Evolutionary conservation across 1,139 yeast genomes (phyloP), one percentile per base, ranked within the genome.

Genomic region (Pichia sp.): DNA sequence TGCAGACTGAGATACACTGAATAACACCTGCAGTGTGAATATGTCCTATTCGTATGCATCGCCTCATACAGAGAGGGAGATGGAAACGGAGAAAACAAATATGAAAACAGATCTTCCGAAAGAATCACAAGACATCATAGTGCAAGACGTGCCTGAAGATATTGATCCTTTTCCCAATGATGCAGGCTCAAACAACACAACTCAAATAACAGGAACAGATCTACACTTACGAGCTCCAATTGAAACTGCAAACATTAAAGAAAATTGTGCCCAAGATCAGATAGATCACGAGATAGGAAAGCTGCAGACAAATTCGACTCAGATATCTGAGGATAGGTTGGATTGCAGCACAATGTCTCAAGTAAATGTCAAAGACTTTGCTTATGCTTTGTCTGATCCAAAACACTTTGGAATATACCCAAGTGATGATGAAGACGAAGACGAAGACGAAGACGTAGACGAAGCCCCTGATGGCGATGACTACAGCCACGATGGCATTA

Each of bases 321-420:
- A 36, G 41, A 10, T n/a, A 4, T 38, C 41, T 2, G 41, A 36
- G n/a, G 41, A 36, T 15, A 36, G 16, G 16, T 36, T 36, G 41
- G 41, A 10, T 11, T n/a, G n/a, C 7, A 16, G 10, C 59, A 30
- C 75, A 10, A 8, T 49, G 11, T n/a, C 15, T 15, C 31, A 19
- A 26, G 16, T 45, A 79, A 26, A 84, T 87, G 42, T 59, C 29
- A 81, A 81, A 61, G 97, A 90, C 68, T 90, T 80, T 73, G 97
- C 92, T 40, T 90, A 90, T 66, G 80, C 81, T 5, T 75, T 73
- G 23, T 71, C 76, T 43, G 83, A 87, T 61, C 90, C 92, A 1
- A 72, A 87, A 55, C 84, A 86, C 67, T 78, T 78, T 59, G 95
- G 95, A 0, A 70, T 71, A 51, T 61, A 61, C 16, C 58, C 59